phyloP scores from a whole-genome alignment of 169 alveolate genomes.

The Eimeria acervulina region DNA sequence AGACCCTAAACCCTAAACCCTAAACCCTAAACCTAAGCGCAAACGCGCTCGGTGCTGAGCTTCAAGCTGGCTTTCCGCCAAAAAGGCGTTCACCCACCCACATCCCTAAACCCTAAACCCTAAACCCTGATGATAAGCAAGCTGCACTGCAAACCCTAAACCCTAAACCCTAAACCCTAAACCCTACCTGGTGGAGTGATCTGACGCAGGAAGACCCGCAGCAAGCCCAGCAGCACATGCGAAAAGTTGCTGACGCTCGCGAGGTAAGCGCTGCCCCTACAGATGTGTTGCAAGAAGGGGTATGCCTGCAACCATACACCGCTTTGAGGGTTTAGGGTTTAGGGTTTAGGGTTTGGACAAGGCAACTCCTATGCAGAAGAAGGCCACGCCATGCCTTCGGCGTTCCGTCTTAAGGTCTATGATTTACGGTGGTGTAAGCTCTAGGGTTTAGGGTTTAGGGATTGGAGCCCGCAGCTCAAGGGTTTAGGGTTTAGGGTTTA shows the following conservation, averaged over 20 bases:
- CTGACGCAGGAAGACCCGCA: conserved; percentile 73
- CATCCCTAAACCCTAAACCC: background rate
- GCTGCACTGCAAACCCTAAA: too few relatives aligned
- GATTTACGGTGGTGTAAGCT: background rate
- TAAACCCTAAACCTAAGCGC: background rate
- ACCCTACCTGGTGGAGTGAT: conserved; percentile 73
- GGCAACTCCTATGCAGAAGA: background rate
- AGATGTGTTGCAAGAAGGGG: conserved; percentile 46
- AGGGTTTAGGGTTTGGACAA: background rate
- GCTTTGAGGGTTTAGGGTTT: conserved; percentile 23
- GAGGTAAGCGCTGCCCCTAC: conserved; percentile 39
- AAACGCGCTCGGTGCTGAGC: conserved; percentile 27
- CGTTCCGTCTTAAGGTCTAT: background rate
- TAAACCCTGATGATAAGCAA: too few relatives aligned
- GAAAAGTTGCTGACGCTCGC: conserved; percentile 70
- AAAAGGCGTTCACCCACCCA: background rate
- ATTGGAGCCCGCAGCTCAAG: background rate
- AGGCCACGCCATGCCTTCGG: background rate
- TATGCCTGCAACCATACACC: conserved; percentile 31
- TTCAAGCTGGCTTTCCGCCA: background rate
- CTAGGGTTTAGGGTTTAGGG: conserved; percentile 20
- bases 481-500: conserved; percentile 44
- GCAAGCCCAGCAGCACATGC: conserved; percentile 75
- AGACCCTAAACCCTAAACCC: conserved; percentile 19
- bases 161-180: conserved; percentile 50